Conservation (phyloP, 805 yeast genomes). For the Kuraishia hungarica region DNA sequence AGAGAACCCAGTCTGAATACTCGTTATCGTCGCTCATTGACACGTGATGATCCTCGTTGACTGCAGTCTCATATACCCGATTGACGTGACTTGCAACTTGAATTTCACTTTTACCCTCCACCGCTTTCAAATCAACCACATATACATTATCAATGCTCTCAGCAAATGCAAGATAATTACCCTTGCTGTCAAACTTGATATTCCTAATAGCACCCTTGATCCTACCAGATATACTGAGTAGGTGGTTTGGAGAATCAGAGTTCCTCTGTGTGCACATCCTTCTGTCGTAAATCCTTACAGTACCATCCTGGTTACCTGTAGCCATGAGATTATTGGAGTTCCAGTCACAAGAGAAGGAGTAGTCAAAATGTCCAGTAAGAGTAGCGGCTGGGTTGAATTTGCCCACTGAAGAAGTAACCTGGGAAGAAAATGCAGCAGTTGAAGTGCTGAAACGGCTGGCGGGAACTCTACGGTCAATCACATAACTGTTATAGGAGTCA, state of each 20-base stretch:
- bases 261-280: conserved; percentile 15
- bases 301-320: conserved; percentile 56
- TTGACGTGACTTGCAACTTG: conserved; percentile 9
- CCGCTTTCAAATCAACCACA: conserved; percentile 25
- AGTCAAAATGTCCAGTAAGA: conserved; percentile 41
- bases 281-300: conserved; percentile 44
- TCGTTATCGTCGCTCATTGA: background rate
- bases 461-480: conserved; percentile 34
- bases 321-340: conserved; percentile 32
- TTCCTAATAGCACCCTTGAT: conserved; percentile 41
- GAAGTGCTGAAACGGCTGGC: background rate
- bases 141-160: conserved; percentile 55
- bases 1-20: background rate
- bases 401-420: no score
- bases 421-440: background rate
- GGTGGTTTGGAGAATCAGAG: conserved; percentile 9
- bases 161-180: conserved; percentile 42
- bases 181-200: conserved; percentile 37
- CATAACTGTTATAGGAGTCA: conserved; percentile 32
- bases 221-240: conserved; percentile 11
- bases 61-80: background rate
- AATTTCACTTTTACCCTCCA: conserved; percentile 15
- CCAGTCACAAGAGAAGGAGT: conserved; percentile 57
- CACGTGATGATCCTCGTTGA: background rate
- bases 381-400: background rate